These are phyloP conservation scores for Pestalotiopsis sp. DNA, from an alignment of 2,329 filamentous ascomycete genomes.

Conservation along the genomic window DNA sequence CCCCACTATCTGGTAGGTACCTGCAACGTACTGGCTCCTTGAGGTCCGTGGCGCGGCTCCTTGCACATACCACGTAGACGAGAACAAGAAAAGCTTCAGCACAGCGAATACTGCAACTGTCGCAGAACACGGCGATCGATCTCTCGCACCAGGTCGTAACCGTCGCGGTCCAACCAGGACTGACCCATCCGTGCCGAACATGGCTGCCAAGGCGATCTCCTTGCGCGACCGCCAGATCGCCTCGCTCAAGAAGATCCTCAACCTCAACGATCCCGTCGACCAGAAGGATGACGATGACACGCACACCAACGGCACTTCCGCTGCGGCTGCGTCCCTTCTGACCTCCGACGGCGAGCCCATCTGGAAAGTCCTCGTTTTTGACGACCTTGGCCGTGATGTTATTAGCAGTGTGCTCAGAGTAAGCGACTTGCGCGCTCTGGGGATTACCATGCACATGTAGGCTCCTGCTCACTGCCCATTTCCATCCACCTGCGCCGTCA, in stretches of 20 bases:
- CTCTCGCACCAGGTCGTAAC: background rate
- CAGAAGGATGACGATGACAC: slow-evolving; percentile 64
- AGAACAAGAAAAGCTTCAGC: background rate
- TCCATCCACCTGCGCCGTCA: background rate
- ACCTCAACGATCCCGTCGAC: slow-evolving; percentile 78
- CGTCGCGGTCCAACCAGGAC: background rate
- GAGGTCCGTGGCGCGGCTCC: background rate
- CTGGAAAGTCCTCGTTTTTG: slow-evolving; percentile 97
- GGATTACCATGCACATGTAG: slow-evolving; percentile 95
- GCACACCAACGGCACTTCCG: slow-evolving; percentile 64
- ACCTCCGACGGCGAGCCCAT: slow-evolving; percentile 89
- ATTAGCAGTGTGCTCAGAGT: slow-evolving; percentile 96
- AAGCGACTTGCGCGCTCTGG: slow-evolving; percentile 88
- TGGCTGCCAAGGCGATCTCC: slow-evolving; percentile 29
- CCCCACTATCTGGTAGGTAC: background rate
- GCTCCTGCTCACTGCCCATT: slow-evolving; percentile 19
- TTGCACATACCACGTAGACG: background rate
- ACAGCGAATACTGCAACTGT: background rate
- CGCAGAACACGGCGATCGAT: background rate
- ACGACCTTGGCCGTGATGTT: slow-evolving; percentile 87
- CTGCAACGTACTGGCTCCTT: background rate
- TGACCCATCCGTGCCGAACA: slow-evolving; percentile 13
- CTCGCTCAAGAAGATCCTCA: slow-evolving; percentile 93
- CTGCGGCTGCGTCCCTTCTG: slow-evolving; percentile 76
- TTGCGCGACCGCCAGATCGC: slow-evolving; percentile 49